phyloP scores from a whole-genome alignment of 345 rosid genomes.

The Crucihimalaya himalaica region DNA sequence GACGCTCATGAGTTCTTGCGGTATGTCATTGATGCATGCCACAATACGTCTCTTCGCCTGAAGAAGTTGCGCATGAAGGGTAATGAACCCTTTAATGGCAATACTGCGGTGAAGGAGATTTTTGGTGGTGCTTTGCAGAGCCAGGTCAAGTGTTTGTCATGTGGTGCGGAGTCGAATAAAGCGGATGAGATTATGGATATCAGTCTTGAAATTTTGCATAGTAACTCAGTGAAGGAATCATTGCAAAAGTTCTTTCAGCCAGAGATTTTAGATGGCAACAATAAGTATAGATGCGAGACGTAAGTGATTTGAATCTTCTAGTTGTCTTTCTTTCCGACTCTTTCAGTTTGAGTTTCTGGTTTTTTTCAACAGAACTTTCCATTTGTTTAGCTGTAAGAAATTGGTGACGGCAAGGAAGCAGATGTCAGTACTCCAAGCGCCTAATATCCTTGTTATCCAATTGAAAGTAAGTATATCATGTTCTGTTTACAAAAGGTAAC shows the following conservation, averaged over 20 bases:
- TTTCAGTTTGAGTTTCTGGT: neutral
- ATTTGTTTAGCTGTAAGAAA: constrained; percentile 83
- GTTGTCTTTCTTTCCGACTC: neutral
- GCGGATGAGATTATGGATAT: constrained; percentile 98
- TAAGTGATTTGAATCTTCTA: constrained; percentile 41
- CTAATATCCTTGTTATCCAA: constrained; percentile 89
- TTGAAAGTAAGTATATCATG: constrained; percentile 62
- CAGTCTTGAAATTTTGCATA: constrained; percentile 75
- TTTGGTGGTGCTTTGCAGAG: constrained; percentile 97
- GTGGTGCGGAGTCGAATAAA: constrained; percentile 86
- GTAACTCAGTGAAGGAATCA: constrained; percentile 73
- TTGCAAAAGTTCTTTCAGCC: constrained; percentile 89
- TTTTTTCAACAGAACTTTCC: constrained; percentile 17
- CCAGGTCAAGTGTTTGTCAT: constrained; percentile 89
- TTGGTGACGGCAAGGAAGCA: constrained; percentile 96
- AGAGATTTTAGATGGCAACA: constrained; percentile 88
- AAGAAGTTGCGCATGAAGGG: constrained; percentile 71
- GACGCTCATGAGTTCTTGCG: constrained; percentile 97
- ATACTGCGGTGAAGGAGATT: constrained; percentile 76
- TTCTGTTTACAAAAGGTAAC: constrained; percentile 4
- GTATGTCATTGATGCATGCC: constrained; percentile 92
- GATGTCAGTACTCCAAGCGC: constrained; percentile 86
- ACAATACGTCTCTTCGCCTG: constrained; percentile 80
- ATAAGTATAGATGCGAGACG: constrained; percentile 92
- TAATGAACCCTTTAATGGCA: constrained; percentile 40